Evolutionary conservation across 1,284 basidiomycete species (phyloP), one percentile per base, ranked within the genome.

Genomic region (Polyporus tsugae): DNA sequence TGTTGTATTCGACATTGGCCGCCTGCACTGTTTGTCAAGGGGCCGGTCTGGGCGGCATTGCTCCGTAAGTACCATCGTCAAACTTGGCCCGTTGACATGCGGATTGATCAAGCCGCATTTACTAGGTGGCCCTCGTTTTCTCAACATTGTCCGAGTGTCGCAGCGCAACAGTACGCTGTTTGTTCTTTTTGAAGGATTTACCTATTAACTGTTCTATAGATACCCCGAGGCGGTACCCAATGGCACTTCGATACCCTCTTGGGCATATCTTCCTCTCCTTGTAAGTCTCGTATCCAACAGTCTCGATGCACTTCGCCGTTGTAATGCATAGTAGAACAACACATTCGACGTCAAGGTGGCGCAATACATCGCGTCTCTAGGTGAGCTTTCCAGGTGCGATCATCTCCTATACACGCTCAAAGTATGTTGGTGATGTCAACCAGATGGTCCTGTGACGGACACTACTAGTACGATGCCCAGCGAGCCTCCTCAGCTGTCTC

Each of bases 21-120:
- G 58, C 58, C 9, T 59, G 58, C 19, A 38, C 58, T 41, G 58
- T 39, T 6, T 59, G 58, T 39, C 58, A 59, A 41, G 58, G 58
- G 58, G 58, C 36, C 1, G 58, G 58, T 3, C 35, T 59, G 19
- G 38, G 36, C 6, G 33, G 35, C 33, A 57, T 57, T 17, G 15
- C 17, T 38, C 38, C 38, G 58, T 59, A 25, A 36, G 58, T 59
- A 6, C 57, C n/a, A 7, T 36, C 58, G 9, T n/a, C n/a, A n/a
- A 25, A 2, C 17, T 19, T 19, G 19, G 10, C 33, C n/a, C 17
- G 38, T 11, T 36, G 0, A 41, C 11, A 17, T 35, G 17, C 6
- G 35, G 13, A 19, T 35, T n/a, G 29, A 59, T 1, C 6, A 10
- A 46, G 44, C 3, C n/a, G 19, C 44, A 2, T 22, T 46, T 46